Percentiles rank a stretch among this genome's conserved stretches.
Conservation (phyloP, 2,329 filamentous ascomycete species). For the Nothophaeocryptopus gaeumannii region DNA sequence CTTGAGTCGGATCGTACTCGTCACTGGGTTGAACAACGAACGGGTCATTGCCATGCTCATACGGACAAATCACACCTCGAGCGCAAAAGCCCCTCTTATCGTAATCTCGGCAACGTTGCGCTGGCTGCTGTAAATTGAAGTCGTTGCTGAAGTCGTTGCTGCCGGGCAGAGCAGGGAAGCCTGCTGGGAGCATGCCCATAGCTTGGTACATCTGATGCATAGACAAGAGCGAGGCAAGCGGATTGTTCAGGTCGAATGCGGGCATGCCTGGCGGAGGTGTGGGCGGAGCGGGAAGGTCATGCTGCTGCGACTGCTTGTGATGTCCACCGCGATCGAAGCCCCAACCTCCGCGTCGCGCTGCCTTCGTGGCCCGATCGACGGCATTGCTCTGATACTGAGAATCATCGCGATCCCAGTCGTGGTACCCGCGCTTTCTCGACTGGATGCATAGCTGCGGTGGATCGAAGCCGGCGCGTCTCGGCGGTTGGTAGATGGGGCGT, state of each 20-base stretch:
- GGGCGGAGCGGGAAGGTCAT: constrained; percentile 37
- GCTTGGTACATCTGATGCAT: constrained; percentile 54
- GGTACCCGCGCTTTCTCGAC: constrained; percentile 56
- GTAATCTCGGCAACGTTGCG: constrained; percentile 62
- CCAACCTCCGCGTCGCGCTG: constrained; percentile 55
- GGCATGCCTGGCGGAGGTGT: constrained; percentile 47
- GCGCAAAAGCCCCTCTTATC: constrained; percentile 71
- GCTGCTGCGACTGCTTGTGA: constrained; percentile 15
- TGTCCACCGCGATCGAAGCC: constrained; percentile 31
- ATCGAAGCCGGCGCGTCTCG: constrained; percentile 23
- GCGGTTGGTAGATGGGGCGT: constrained; percentile 16
- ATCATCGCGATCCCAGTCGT: constrained; percentile 53
- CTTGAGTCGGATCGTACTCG: constrained; percentile 58
- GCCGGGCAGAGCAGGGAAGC: constrained; percentile 38
- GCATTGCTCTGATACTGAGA: constrained; percentile 33
- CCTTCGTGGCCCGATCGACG: constrained; percentile 56
- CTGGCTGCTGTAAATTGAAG: no score
- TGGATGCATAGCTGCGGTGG: constrained; percentile 31
- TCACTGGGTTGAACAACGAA: constrained; percentile 44
- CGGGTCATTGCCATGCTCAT: constrained; percentile 61
- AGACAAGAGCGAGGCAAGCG: constrained; percentile 60
- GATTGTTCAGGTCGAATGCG: constrained; percentile 58
- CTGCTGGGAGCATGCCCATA: constrained; percentile 43
- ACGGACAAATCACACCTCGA: constrained; percentile 64
- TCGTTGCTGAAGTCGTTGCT: constrained; percentile 31